Conservation (phyloP, 2,329 filamentous ascomycete species). For the Xenoacremonium recifei region DNA sequence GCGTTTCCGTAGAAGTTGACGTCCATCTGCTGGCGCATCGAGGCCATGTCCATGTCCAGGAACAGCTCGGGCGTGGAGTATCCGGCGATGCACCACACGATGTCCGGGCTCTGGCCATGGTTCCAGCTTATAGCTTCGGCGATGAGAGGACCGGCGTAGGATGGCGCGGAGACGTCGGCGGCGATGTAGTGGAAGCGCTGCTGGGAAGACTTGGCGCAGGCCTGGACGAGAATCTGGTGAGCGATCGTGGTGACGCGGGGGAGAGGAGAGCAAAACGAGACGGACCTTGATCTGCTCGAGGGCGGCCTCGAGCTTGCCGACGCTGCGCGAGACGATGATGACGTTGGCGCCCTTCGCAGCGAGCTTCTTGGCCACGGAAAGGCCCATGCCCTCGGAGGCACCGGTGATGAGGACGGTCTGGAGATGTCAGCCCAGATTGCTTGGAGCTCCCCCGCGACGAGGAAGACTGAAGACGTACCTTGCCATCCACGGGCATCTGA, state of each 20-base stretch:
- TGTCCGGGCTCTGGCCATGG: constrained; percentile 67
- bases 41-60: constrained; percentile 66
- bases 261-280: constrained; percentile 1
- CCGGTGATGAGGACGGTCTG: constrained; percentile 89
- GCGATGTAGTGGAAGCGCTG: constrained; percentile 84
- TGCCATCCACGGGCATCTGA: constrained; percentile 80
- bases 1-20: constrained; percentile 86
- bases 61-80: constrained; percentile 73
- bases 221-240: constrained; percentile 37
- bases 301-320: constrained; percentile 70
- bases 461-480: constrained; percentile 51
- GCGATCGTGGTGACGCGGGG: neutral
- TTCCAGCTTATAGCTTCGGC: constrained; percentile 78
- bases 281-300: constrained; percentile 63
- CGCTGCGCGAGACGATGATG: constrained; percentile 78
- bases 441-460: neutral
- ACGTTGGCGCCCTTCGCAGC: constrained; percentile 82
- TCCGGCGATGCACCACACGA: constrained; percentile 91
- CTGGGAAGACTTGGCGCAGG: constrained; percentile 61
- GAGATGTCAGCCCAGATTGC: constrained; percentile 5
- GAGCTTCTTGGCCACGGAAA: constrained; percentile 70
- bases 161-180: constrained; percentile 72
- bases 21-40: constrained; percentile 79
- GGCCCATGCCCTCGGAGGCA: constrained; percentile 90
- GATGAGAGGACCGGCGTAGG: constrained; percentile 70